Evolutionary conservation across 495 filamentous ascomycete genomes (phyloP), one percentile per base, ranked within the genome.

Genomic region (Copromyces sp.): DNA sequence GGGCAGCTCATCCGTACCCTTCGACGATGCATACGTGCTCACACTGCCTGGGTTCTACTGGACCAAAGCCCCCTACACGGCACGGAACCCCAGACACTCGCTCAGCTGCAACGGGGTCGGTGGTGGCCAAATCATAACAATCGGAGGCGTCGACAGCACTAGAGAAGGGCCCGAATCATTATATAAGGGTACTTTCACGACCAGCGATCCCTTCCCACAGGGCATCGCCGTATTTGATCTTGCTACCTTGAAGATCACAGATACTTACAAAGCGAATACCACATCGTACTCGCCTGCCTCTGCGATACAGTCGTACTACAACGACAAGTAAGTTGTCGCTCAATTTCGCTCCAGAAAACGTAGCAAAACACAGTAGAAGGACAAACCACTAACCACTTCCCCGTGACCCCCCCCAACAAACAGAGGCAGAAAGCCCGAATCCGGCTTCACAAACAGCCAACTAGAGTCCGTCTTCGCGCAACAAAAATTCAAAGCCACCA

Each of bases 41-140:
- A 75, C 75, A 0, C 69, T 79, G 17, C 77, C 77, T 0, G 75
- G 74, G 14, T 78, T 78, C 61, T 61, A 75, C 73, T 78, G 75
- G 77, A 68, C 72, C 42, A 70, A 74, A 69, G 77, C 75, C 2
- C 29, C 75, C 59, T 77, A 77, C 40, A n/a, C 71, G 12, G 61
- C 77, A 9, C 41, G 39, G 11, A 68, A 73, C 35, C 77, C 77
- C 17, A 72, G 75, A 14, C 70, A 76, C 45, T 73, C 74, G 8
- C 69, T 77, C 42, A 77, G 44, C 29, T 78, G 77, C 73, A 73
- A 78, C 69, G 37, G 71, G 9, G 71, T 76, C 17, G 74, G 77
- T 3, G 73, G 73, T 35, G 72, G 77, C 39, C 77, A 78, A 41
- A 72, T 77, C 39, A 61, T 77, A 61, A 70, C 72, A 6, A 75